Conservation (phyloP, 139 green algal species). For the Tetraselmis striata region DNA sequence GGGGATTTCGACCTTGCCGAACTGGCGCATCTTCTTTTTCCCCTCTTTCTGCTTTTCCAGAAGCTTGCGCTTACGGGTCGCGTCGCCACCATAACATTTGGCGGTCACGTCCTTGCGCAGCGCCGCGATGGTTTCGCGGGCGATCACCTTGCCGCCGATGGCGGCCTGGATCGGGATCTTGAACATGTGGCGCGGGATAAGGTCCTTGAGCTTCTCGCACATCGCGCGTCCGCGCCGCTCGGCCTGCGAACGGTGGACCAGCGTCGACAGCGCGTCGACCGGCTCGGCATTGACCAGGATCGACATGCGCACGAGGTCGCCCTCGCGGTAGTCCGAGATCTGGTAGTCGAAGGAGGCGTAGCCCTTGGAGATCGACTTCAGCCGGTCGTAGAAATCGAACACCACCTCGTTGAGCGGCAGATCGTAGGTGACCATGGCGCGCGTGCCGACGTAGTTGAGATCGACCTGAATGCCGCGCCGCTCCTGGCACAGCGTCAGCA, state of each 20-base stretch:
- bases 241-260: conserved; percentile 31
- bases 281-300: conserved; percentile 34
- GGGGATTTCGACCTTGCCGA: conserved; percentile 32
- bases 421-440: conserved; percentile 46
- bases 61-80: conserved; percentile 78
- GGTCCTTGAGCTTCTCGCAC: conserved; percentile 41
- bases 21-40: conserved; percentile 66
- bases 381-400: conserved; percentile 72
- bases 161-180: conserved; percentile 68
- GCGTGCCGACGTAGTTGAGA: conserved; percentile 26
- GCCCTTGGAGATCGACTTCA: conserved; percentile 74
- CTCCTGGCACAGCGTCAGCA: conserved; percentile 68
- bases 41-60: conserved; percentile 83
- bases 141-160: conserved; percentile 59
- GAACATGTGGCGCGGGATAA: conserved; percentile 73
- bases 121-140: conserved; percentile 66
- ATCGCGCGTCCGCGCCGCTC: conserved; percentile 39
- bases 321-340: conserved; percentile 14
- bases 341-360: conserved; percentile 95
- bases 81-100: conserved; percentile 67
- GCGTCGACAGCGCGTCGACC: conserved; percentile 31
- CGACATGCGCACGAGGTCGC: conserved; percentile 39
- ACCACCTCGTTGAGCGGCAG: conserved; percentile 77
- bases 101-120: conserved; percentile 14
- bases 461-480: conserved; percentile 62